Conservation (phyloP, 768 basidiomycete genomes). For the Mycena polygramma region DNA sequence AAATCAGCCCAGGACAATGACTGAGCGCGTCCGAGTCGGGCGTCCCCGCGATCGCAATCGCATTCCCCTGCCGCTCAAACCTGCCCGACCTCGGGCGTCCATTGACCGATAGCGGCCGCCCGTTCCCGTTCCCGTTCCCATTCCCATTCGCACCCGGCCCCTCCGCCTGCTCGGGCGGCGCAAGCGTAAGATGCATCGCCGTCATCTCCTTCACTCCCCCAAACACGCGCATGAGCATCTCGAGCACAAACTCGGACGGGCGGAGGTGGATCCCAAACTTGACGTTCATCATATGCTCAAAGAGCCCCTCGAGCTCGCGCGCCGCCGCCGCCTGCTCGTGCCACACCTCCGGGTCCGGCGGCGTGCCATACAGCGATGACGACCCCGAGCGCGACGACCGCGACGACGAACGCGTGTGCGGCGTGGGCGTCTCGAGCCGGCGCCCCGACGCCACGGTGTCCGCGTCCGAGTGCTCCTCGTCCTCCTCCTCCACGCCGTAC, state of each 20-base stretch:
- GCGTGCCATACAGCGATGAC: neutral
- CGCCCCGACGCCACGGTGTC: slow-evolving; percentile 31
- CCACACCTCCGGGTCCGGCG: slow-evolving; percentile 50
- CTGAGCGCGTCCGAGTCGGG: slow-evolving; percentile 36
- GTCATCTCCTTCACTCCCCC: slow-evolving; percentile 57
- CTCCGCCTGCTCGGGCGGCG: slow-evolving; percentile 53
- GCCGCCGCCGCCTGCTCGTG: slow-evolving; percentile 53
- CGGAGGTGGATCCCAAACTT: slow-evolving; percentile 66
- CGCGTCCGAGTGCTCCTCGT: slow-evolving; percentile 33
- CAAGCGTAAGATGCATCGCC: slow-evolving; percentile 69
- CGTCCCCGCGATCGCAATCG: neutral
- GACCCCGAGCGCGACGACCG: slow-evolving; percentile 18
- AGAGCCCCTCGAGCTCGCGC: slow-evolving; percentile 67
- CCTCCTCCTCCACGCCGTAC: slow-evolving; percentile 33
- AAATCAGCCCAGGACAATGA: slow-evolving; percentile 62
- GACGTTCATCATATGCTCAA: slow-evolving; percentile 68
- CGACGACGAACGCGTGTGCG: slow-evolving; percentile 21
- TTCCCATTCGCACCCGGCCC: neutral
- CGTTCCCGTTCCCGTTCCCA: neutral
- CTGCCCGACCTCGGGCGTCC: neutral
- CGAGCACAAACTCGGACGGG: slow-evolving; percentile 64
- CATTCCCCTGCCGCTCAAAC: neutral
- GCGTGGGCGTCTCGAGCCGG: slow-evolving; percentile 9
- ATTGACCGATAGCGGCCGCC: slow-evolving; percentile 2
- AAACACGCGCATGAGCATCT: slow-evolving; percentile 63